Percentiles rank a stretch among this genome's conserved stretches.
Conservation (phyloP, 148 eudicot species). For the Chenopodium berlandieri region DNA sequence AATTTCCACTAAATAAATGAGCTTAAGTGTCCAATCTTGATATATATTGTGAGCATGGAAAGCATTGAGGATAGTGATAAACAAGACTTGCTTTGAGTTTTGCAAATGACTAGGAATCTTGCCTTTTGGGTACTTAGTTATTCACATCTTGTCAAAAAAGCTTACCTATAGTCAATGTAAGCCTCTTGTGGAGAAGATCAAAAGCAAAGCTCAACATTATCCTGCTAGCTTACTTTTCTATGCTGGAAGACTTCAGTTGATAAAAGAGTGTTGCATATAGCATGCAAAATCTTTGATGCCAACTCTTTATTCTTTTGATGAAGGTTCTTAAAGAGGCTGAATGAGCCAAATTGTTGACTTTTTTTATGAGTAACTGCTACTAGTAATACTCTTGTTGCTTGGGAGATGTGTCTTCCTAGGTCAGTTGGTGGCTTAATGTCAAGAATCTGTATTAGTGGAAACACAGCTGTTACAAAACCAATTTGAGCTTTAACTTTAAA, state of each 20-base stretch:
- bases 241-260: background rate
- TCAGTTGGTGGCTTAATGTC: background rate
- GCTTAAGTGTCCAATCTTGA: no score
- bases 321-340: background rate
- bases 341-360: background rate
- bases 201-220: background rate
- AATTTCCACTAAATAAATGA: background rate
- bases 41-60: no score
- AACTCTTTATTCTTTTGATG: background rate
- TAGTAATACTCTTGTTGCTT: background rate
- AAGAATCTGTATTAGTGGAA: background rate
- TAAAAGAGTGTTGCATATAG: background rate
- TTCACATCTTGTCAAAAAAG: no score
- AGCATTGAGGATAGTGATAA: background rate
- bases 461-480: background rate
- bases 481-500: background rate
- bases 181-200: background rate
- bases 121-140: no score
- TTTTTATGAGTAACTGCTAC: background rate
- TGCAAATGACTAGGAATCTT: no score
- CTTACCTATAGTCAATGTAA: background rate
- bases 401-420: background rate
- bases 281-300: background rate
- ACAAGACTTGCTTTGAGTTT: background rate
- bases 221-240: background rate